A percentile compares a stretch with the other conserved stretches of the same genome.
Conservation (phyloP, 331 rosid species). For the Rosa hybrid region DNA sequence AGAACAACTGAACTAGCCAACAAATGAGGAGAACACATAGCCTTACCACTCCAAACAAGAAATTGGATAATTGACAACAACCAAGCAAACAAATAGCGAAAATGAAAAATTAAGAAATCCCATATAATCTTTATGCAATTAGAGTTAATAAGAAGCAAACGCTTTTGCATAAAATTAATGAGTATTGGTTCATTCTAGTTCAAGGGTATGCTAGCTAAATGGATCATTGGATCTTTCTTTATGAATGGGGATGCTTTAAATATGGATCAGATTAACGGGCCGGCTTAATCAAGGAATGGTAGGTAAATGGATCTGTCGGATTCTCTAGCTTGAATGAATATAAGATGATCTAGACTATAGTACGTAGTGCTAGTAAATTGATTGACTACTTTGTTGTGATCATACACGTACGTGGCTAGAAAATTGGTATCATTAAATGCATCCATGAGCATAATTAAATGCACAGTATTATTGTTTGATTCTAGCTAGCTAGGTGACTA, state of each 20-base stretch:
- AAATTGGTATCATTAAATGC: too few species aligned
- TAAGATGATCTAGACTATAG: neutral
- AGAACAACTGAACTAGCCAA: neutral
- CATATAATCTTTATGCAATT: neutral
- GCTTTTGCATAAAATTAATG: neutral
- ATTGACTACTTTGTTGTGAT: too few species aligned
- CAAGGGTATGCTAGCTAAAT: neutral
- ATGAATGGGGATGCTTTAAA: neutral
- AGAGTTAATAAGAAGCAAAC: neutral
- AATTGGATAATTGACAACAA: neutral
- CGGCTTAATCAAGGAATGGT: neutral
- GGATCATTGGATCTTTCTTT: neutral
- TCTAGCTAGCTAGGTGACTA: too few species aligned
- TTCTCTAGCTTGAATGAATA: neutral
- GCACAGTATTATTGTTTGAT: neutral
- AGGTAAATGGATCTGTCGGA: neutral
- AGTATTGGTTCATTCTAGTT: neutral
- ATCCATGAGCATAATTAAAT: too few species aligned
- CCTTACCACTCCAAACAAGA: neutral
- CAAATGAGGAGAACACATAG: neutral
- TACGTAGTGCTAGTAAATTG: too few species aligned
- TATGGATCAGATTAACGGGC: neutral
- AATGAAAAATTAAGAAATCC: neutral
- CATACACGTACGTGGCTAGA: too few species aligned
- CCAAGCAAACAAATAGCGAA: neutral